phyloP scores from a whole-genome alignment of 2,329 filamentous ascomycete genomes.

The Hirsutella thompsonii region DNA sequence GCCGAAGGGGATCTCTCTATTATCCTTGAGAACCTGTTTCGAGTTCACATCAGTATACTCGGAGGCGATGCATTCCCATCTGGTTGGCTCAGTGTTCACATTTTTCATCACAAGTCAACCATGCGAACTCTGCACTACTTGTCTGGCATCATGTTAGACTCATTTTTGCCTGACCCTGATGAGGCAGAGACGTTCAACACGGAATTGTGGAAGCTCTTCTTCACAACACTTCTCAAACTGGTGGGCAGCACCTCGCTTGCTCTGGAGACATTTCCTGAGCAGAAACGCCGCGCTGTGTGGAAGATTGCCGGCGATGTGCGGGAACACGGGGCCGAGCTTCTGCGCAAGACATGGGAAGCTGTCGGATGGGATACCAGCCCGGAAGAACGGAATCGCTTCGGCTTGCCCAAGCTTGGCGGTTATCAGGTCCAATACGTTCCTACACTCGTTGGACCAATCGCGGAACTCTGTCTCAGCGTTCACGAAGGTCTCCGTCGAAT shows the following conservation, averaged over 20 bases:
- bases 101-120: slow-evolving; percentile 83
- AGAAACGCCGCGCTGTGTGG: slow-evolving; percentile 93
- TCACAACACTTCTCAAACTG: slow-evolving; percentile 75
- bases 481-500: slow-evolving; percentile 83
- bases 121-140: slow-evolving; percentile 79
- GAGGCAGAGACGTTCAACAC: slow-evolving; percentile 88
- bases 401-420: slow-evolving; percentile 74
- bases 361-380: slow-evolving; percentile 87
- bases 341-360: slow-evolving; percentile 81
- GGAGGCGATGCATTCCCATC: slow-evolving; percentile 80
- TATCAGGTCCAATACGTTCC: slow-evolving; percentile 99
- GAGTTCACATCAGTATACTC: slow-evolving; percentile 80
- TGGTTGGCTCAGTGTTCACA: slow-evolving; percentile 84
- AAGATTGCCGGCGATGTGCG: slow-evolving; percentile 96
- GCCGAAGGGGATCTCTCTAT: slow-evolving; percentile 61
- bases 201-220: slow-evolving; percentile 87
- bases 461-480: slow-evolving; percentile 88
- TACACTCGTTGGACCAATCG: slow-evolving; percentile 76
- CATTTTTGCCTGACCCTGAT: slow-evolving; percentile 76
- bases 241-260: slow-evolving; percentile 82
- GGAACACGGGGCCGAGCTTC: slow-evolving; percentile 76
- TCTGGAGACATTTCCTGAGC: slow-evolving; percentile 90
- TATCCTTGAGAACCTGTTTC: slow-evolving; percentile 66
- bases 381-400: slow-evolving; percentile 69
- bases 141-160: slow-evolving; percentile 65